phyloP scores from a whole-genome alignment of 2,329 filamentous ascomycete species.

The Xylariales sp. region DNA sequence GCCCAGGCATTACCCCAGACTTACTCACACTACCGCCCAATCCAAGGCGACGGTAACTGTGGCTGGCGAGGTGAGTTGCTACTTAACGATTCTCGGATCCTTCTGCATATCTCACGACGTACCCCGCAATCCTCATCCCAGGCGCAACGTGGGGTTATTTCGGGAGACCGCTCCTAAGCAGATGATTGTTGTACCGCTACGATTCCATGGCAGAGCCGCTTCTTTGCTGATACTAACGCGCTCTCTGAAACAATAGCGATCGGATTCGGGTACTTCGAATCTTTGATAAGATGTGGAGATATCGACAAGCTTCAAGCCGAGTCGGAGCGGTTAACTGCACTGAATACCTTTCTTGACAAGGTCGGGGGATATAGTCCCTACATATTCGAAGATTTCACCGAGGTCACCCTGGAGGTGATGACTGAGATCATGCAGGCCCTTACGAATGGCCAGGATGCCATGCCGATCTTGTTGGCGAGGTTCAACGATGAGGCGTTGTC shows the following conservation, averaged over 20 bases:
- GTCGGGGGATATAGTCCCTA: constrained; percentile 67
- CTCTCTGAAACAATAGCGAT: no score
- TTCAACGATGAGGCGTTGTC: constrained; percentile 72
- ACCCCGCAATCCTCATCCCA: constrained; percentile 17
- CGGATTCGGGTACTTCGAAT: constrained; percentile 90
- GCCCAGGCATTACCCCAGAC: constrained; percentile 74
- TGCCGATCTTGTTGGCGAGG: constrained; percentile 49
- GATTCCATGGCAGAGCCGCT: no score
- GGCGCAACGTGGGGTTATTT: no score
- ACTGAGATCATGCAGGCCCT: constrained; percentile 57
- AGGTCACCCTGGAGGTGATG: constrained; percentile 67
- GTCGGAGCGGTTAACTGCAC: constrained; percentile 62
- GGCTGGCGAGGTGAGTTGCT: constrained; percentile 84
- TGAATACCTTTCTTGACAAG: constrained; percentile 65
- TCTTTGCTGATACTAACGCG: no score
- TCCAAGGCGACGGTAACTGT: constrained; percentile 92
- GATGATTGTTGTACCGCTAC: no score
- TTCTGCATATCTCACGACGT: constrained; percentile 13
- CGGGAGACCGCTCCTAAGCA: no score
- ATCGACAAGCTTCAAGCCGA: constrained; percentile 64
- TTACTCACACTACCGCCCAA: constrained; percentile 81
- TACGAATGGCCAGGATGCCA: constrained; percentile 52
- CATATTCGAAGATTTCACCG: constrained; percentile 78
- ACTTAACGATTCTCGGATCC: constrained; percentile 11
- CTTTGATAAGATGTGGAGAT: constrained; percentile 65